Conservation (phyloP, 495 filamentous ascomycete genomes). For the Astrocystis sublimbata region DNA sequence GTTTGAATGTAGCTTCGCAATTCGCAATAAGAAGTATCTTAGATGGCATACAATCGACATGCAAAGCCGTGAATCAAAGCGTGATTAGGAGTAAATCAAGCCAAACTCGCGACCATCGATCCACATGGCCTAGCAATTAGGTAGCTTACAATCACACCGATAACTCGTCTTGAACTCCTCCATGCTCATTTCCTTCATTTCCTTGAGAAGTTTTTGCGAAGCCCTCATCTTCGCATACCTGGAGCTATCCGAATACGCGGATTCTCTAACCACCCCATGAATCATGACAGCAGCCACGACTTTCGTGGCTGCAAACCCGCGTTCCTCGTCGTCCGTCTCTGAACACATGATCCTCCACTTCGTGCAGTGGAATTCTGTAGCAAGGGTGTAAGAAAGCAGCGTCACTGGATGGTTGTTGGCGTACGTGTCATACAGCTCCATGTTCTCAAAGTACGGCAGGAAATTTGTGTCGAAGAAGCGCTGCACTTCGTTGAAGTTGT, state of each 20-base stretch:
- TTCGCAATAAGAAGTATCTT: not conserved
- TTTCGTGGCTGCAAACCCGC: slow-evolving; percentile 36
- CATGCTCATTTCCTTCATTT: slow-evolving; percentile 57
- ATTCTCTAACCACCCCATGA: slow-evolving; percentile 66
- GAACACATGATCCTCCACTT: slow-evolving; percentile 46
- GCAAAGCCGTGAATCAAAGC: too few species aligned
- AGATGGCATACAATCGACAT: too few species aligned
- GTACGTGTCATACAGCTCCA: slow-evolving; percentile 83
- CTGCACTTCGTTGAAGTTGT: slow-evolving; percentile 71
- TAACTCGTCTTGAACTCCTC: slow-evolving; percentile 62
- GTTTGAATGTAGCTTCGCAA: not conserved
- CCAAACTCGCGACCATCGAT: not conserved
- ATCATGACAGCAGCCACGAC: slow-evolving; percentile 76
- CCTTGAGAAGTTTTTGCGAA: slow-evolving; percentile 62
- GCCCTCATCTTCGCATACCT: slow-evolving; percentile 74
- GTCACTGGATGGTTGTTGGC: slow-evolving; percentile 83
- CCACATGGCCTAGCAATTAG: not conserved
- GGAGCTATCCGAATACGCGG: slow-evolving; percentile 60
- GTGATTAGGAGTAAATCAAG: not conserved
- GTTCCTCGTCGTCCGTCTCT: slow-evolving; percentile 33
- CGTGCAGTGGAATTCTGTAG: slow-evolving; percentile 46
- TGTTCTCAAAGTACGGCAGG: slow-evolving; percentile 79
- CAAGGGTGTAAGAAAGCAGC: slow-evolving; percentile 44
- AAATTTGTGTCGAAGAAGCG: slow-evolving; percentile 75
- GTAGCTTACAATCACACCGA: slow-evolving; percentile 66